These are phyloP conservation scores for Solanum acaule DNA, from an alignment of 257 asterid genomes.

Conservation along the genomic window DNA sequence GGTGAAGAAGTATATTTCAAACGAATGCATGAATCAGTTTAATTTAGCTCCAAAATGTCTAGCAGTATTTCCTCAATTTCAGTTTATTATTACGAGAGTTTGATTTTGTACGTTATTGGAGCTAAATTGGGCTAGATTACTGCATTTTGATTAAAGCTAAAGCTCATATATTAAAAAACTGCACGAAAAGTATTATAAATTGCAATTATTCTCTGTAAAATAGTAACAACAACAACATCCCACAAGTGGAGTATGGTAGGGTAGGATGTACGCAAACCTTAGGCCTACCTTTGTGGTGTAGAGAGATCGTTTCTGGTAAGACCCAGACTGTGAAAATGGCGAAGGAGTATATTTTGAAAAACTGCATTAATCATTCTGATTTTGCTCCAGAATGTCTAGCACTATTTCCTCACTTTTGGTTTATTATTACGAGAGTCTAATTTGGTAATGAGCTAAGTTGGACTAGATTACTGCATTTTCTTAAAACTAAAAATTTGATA, in stretches of 20 bases:
- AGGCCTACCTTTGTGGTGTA: background rate
- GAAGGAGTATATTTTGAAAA: background rate
- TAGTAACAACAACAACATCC: background rate
- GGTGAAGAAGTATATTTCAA: background rate
- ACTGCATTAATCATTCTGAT: background rate
- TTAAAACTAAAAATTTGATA: background rate
- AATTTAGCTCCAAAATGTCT: background rate
- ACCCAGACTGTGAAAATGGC: background rate
- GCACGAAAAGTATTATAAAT: background rate
- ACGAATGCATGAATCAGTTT: background rate
- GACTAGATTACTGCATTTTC: background rate
- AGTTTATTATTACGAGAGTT: background rate
- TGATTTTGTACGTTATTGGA: background rate
- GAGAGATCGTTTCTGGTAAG: background rate
- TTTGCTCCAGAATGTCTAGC: background rate
- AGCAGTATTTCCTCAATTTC: background rate
- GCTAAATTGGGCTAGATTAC: background rate
- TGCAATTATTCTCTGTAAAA: background rate
- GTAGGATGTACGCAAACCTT: background rate
- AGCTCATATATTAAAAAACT: background rate
- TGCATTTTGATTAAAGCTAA: background rate
- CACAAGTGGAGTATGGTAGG: background rate
- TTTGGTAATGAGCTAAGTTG: background rate
- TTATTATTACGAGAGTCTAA: background rate
- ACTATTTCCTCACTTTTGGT: background rate